Evolutionary conservation across 106 monocot genomes (phyloP).

Genomic region (Alisma plantagoaquatica): DNA sequence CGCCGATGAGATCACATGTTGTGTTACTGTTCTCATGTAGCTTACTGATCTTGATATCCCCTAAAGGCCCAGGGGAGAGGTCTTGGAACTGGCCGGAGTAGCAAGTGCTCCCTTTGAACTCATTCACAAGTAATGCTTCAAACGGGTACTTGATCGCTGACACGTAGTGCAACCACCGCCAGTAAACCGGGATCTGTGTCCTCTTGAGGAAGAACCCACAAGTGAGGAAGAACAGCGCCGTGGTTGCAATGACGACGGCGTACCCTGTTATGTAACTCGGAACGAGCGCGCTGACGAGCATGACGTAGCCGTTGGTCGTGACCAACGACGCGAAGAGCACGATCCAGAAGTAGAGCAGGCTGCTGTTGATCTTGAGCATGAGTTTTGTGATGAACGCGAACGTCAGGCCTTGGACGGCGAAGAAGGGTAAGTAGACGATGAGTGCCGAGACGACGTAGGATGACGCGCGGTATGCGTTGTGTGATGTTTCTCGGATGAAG

Average conservation of each 20-base stretch:
- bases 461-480: conserved; percentile 83
- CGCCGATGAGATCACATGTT: conserved; percentile 57
- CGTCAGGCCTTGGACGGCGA: conserved; percentile 46
- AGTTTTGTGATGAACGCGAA: conserved; percentile 53
- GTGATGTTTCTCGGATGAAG: conserved; percentile 81
- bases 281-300: conserved; percentile 70
- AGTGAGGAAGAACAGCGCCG: conserved; percentile 72
- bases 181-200: conserved; percentile 57
- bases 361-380: conserved; percentile 48
- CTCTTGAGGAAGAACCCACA: conserved; percentile 87
- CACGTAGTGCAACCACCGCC: conserved; percentile 91
- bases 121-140: conserved; percentile 72
- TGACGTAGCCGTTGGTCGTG: conserved; percentile 70
- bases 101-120: conserved; percentile 59
- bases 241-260: conserved; percentile 54
- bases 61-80: conserved; percentile 46
- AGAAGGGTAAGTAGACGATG: conserved; percentile 55
- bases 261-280: conserved; percentile 60
- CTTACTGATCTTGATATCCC: conserved; percentile 26
- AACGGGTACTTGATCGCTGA: conserved; percentile 86
- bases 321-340: conserved; percentile 62
- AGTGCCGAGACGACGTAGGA: conserved; percentile 89
- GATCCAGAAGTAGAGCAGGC: conserved; percentile 64
- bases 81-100: conserved; percentile 79
- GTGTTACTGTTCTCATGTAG: conserved; percentile 31